Percentiles rank a stretch among this genome's conserved stretches.
Conservation (phyloP, 352 stramenopile species). For the Phytophthora pluvialis region DNA sequence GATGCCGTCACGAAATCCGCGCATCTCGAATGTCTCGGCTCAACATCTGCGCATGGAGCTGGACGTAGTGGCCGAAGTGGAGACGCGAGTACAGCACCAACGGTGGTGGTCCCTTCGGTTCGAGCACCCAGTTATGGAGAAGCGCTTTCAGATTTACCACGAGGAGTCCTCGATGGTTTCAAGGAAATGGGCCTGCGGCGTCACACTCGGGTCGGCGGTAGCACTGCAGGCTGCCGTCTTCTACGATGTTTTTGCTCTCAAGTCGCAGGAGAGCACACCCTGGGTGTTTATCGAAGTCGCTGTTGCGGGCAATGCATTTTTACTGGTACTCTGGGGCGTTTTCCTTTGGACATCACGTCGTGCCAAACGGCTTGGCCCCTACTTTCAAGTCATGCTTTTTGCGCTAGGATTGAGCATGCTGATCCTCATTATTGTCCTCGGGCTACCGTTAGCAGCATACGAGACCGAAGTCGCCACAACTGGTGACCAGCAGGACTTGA, state of each 20-base stretch:
- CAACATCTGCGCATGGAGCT: conserved; percentile 55
- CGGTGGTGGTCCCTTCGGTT: conserved; percentile 58
- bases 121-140: conserved; percentile 47
- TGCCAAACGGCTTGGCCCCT: conserved; percentile 20
- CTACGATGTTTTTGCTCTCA: conserved; percentile 26
- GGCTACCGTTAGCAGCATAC: conserved; percentile 43
- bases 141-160: conserved; percentile 67
- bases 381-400: conserved; percentile 49
- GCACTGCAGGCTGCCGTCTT: conserved; percentile 49
- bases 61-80: conserved; percentile 55
- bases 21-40: conserved; percentile 55
- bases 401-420: conserved; percentile 36
- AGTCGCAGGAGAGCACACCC: conserved; percentile 26
- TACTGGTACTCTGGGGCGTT: conserved; percentile 25
- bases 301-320: conserved; percentile 13
- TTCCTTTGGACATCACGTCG: conserved; percentile 39
- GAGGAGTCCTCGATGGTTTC: conserved; percentile 52
- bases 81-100: conserved; percentile 41
- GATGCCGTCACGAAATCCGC: conserved; percentile 20
- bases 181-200: conserved; percentile 40
- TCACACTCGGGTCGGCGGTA: conserved; percentile 43
- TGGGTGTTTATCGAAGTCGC: conserved; percentile 40
- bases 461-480: conserved; percentile 5
- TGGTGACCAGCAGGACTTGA: conserved; percentile 13
- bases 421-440: conserved; percentile 43